Percentiles rank a stretch among this genome's conserved stretches.
These are phyloP conservation scores for Funneliformis mosseae DNA, from an alignment of 192 early-diverging fungal species.

Conservation along the genomic window DNA sequence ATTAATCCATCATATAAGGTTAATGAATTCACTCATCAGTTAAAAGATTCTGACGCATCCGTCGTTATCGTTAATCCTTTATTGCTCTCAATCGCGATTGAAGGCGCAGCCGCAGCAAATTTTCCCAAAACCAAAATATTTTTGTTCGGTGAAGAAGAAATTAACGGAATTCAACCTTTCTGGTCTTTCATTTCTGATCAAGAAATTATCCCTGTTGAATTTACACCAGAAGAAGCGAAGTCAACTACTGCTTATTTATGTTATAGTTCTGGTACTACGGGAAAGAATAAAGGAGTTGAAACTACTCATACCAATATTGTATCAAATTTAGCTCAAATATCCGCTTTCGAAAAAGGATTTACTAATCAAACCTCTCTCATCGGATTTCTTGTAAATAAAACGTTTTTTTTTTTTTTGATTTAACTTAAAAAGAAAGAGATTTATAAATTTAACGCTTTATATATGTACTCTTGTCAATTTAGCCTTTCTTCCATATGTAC, in stretches of 20 bases:
- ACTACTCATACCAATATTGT: conserved; percentile 83
- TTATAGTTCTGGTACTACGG: conserved; percentile 69
- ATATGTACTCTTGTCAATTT: conserved; percentile 40
- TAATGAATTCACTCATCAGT: conserved; percentile 74
- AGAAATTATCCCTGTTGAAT: conserved; percentile 35
- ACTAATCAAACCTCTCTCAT: conserved; percentile 39
- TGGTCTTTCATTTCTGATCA: conserved; percentile 33
- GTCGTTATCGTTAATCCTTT: conserved; percentile 59
- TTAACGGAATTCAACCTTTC: conserved; percentile 40
- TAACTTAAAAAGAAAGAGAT: conserved; percentile 68
- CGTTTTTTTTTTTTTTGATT: conserved; percentile 50
- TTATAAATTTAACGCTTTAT: conserved; percentile 62
- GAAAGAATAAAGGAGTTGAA: conserved; percentile 84
- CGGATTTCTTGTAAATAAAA: conserved; percentile 48
- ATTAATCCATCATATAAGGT: conserved; percentile 82
- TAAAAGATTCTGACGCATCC: conserved; percentile 68
- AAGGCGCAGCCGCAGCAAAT: conserved; percentile 38
- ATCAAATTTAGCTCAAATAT: conserved; percentile 68
- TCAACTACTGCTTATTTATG: conserved; percentile 60
- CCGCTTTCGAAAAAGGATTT: conserved; percentile 45
- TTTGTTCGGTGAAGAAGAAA: conserved; percentile 47
- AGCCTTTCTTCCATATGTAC: conserved; percentile 3
- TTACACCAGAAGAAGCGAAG: conserved; percentile 31
- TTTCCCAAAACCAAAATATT: conserved; percentile 46
- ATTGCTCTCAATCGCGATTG: conserved; percentile 39